Evolutionary conservation across 441 rosid species (phyloP).

Genomic region (Adansonia madagascariensis): DNA sequence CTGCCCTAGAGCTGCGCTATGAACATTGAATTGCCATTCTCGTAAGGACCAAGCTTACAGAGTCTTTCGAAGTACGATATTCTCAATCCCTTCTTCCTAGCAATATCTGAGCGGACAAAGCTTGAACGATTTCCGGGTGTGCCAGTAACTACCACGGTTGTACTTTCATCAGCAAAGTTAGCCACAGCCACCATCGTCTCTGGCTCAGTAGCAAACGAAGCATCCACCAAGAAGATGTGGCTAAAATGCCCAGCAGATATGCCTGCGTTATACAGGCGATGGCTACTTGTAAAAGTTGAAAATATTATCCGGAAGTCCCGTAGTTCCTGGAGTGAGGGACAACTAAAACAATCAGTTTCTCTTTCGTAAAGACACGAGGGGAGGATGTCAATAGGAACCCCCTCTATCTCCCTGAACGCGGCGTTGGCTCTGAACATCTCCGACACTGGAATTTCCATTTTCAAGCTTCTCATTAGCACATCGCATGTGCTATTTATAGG

Average conservation of each 20-base stretch:
- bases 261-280: slow-evolving; percentile 40
- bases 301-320: slow-evolving; percentile 35
- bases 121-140: slow-evolving; percentile 19
- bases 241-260: slow-evolving; percentile 44
- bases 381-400: slow-evolving; percentile 42
- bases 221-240: slow-evolving; percentile 46
- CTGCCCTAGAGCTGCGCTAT: neutral
- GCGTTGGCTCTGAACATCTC: slow-evolving; percentile 51
- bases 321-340: slow-evolving; percentile 41
- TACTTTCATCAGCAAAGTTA: slow-evolving; percentile 35
- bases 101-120: slow-evolving; percentile 43
- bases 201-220: slow-evolving; percentile 47
- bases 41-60: neutral
- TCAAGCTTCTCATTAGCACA: slow-evolving; percentile 41
- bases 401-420: slow-evolving; percentile 44
- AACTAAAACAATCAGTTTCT: slow-evolving; percentile 39
- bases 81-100: slow-evolving; percentile 36
- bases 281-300: slow-evolving; percentile 46
- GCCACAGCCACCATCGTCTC: slow-evolving; percentile 44
- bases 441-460: slow-evolving; percentile 28
- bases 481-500: slow-evolving; percentile 49
- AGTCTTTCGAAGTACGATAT: slow-evolving; percentile 55
- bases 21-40: neutral
- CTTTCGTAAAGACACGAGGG: slow-evolving; percentile 27
- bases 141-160: slow-evolving; percentile 44